Conservation (phyloP, 2,329 filamentous ascomycete genomes). For the Pseudopithomyces maydicus region DNA sequence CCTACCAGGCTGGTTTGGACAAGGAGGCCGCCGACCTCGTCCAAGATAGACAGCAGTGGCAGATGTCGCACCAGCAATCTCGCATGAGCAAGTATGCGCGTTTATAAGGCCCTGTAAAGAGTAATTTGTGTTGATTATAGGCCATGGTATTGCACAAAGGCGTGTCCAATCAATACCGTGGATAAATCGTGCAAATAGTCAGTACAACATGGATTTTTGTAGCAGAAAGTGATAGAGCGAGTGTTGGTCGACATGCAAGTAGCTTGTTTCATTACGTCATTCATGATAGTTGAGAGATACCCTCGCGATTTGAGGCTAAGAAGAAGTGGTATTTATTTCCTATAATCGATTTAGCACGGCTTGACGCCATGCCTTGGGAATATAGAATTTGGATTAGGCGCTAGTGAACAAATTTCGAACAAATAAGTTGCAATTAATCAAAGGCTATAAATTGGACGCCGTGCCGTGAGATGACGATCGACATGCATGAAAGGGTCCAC, state of each 20-base stretch:
- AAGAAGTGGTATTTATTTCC: conserved; percentile 1
- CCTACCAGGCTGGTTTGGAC: conserved; percentile 37
- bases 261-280: not conserved
- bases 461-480: not conserved
- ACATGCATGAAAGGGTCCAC: not conserved
- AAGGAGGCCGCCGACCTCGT: conserved; percentile 45
- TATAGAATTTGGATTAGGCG: not conserved
- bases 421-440: not conserved
- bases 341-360: conserved; percentile 2
- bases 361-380: conserved; percentile 11
- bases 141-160: no score
- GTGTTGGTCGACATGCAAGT: conserved; percentile 1
- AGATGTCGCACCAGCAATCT: not conserved
- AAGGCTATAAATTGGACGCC: not conserved
- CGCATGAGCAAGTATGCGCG: conserved; percentile 13
- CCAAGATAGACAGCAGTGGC: conserved; percentile 34
- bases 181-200: not conserved
- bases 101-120: conserved; percentile 2
- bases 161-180: not conserved
- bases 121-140: no score
- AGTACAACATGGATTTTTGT: not conserved
- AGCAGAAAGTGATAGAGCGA: conserved; percentile 6
- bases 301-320: conserved; percentile 5
- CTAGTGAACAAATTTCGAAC: not conserved
- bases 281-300: conserved; percentile 12